phyloP scores from a whole-genome alignment of 306 rosid genomes.

The Luffa aegyptiaca region DNA sequence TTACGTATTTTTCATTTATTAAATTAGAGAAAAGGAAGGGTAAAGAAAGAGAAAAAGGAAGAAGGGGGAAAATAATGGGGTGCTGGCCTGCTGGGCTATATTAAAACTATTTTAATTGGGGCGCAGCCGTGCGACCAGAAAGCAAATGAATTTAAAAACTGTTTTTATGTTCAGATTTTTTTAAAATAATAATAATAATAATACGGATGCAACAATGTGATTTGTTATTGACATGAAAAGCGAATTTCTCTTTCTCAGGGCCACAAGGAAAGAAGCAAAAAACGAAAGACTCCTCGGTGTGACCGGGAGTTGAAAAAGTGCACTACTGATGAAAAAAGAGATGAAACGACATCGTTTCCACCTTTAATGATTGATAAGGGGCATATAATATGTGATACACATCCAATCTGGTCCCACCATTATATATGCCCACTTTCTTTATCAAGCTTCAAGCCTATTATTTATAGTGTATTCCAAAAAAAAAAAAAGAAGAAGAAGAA shows the following conservation, averaged over 20 bases:
- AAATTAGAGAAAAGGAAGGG: background rate
- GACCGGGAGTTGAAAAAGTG: background rate
- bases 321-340: background rate
- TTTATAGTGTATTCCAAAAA: background rate
- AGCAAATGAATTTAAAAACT: background rate
- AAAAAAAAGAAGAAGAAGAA: no score
- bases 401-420: background rate
- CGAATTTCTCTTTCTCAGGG: background rate
- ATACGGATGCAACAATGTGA: background rate
- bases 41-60: background rate
- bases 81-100: background rate
- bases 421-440: background rate
- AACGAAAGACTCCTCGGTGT: background rate
- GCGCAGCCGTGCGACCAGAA: background rate
- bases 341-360: background rate
- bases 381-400: slow-evolving; percentile 1
- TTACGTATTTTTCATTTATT: background rate
- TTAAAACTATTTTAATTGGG: background rate
- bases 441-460: background rate
- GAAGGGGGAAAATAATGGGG: background rate
- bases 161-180: background rate
- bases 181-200: background rate
- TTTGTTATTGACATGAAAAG: slow-evolving; percentile 4
- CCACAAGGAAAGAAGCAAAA: slow-evolving; percentile 3
- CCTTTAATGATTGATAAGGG: background rate